Evolutionary conservation across 148 eudicot species (phyloP).

Genomic region (Drosera capensis): DNA sequence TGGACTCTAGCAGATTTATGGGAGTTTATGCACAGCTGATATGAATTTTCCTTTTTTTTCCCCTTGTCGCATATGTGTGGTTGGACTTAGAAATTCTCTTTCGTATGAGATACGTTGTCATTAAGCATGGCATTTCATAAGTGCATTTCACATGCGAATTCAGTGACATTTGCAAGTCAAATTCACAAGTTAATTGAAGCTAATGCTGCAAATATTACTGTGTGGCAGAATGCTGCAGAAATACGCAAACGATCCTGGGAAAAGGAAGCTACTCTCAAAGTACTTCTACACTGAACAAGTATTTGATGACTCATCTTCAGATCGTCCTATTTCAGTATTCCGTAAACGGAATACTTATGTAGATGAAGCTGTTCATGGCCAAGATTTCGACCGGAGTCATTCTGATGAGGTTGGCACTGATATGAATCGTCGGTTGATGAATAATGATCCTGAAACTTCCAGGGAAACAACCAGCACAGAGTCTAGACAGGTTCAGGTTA

Average conservation of each 20-base stretch:
- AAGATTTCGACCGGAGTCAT: conserved; percentile 4
- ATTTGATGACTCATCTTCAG: conserved; percentile 37
- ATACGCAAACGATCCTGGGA: conserved; percentile 23
- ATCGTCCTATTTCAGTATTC: conserved; percentile 27
- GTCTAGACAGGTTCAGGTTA: conserved; percentile 15
- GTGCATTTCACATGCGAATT: too few species aligned
- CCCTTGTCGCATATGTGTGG: too few species aligned
- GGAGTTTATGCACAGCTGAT: too few species aligned
- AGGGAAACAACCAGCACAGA: conserved; percentile 5
- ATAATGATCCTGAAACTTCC: conserved; percentile 5
- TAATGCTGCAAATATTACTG: too few species aligned
- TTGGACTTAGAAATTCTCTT: too few species aligned
- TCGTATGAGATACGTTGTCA: too few species aligned
- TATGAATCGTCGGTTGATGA: conserved; percentile 5
- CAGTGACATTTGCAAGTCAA: neutral
- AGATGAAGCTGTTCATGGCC: conserved; percentile 12
- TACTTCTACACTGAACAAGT: conserved; percentile 48
- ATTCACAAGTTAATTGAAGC: neutral
- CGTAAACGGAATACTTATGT: conserved; percentile 26
- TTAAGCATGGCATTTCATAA: too few species aligned
- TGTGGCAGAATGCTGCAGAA: conserved; percentile 36
- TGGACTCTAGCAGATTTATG: too few species aligned
- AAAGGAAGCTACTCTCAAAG: conserved; percentile 29
- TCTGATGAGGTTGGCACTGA: conserved; percentile 12
- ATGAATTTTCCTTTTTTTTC: too few species aligned